phyloP scores from a whole-genome alignment of 1,139 yeast species.

The Geotrichum cucujoidarum region DNA sequence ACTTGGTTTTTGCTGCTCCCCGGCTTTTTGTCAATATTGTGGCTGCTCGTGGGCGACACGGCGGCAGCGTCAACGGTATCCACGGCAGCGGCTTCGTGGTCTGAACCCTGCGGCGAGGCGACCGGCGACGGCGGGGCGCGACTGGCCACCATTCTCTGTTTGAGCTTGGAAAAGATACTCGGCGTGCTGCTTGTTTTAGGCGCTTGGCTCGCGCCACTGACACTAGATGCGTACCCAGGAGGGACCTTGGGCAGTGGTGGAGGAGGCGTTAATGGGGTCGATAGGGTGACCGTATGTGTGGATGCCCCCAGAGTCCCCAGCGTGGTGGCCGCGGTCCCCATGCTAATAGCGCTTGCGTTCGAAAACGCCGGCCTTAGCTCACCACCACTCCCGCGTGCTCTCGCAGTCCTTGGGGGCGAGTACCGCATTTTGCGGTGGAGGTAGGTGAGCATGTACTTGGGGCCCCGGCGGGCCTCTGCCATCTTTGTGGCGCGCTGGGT shows the following conservation, averaged over 20 bases:
- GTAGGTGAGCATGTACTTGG: conserved; percentile 5
- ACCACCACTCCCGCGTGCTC: not conserved
- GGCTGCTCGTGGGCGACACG: not conserved
- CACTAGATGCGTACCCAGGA: not conserved
- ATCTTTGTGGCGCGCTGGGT: not conserved
- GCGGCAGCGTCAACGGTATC: not conserved
- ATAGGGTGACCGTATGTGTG: not conserved
- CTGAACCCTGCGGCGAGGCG: not conserved
- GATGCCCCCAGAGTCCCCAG: too few relatives aligned
- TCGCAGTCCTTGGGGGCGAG: not conserved
- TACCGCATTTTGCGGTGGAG: not conserved
- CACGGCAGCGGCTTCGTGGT: not conserved
- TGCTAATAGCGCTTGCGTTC: not conserved
- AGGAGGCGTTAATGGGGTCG: not conserved
- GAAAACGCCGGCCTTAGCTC: not conserved
- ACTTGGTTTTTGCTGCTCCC: not conserved
- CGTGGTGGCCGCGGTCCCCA: not conserved
- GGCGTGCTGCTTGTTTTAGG: not conserved
- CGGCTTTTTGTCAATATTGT: not conserved
- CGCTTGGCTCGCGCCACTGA: too few relatives aligned
- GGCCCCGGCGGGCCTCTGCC: conserved; percentile 3
- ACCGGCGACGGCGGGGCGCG: not conserved
- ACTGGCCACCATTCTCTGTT: not conserved
- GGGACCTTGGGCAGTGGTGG: not conserved
- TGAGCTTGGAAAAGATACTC: not conserved